Conservation (phyloP, 2,329 filamentous ascomycete genomes). For the Cercospora sp. region DNA sequence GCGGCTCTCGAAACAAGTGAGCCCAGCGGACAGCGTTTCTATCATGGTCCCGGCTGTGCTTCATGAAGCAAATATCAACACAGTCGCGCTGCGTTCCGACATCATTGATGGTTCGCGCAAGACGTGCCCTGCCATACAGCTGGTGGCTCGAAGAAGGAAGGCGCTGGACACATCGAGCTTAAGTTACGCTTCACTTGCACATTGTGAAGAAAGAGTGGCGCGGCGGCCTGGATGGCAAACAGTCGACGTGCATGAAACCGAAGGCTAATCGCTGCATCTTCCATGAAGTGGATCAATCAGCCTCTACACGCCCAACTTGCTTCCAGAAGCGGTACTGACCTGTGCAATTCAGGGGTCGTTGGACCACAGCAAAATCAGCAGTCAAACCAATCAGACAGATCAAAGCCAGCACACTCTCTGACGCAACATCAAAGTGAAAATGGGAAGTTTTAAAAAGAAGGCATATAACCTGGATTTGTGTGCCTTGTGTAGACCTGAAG, state of each 20-base stretch:
- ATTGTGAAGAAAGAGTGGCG: not conserved
- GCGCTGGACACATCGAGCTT: not conserved
- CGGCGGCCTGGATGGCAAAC: not conserved
- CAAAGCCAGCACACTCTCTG: not conserved
- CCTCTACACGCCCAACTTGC: not conserved
- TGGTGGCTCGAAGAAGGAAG: not conserved
- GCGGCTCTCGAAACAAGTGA: not conserved
- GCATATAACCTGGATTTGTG: conserved; percentile 23
- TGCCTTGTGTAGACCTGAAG: conserved; percentile 25
- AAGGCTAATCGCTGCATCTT: not conserved
- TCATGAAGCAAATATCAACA: not conserved
- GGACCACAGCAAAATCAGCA: not conserved
- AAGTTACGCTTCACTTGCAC: not conserved
- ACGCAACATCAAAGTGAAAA: not conserved
- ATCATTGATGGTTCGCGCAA: not conserved
- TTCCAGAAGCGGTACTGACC: not conserved
- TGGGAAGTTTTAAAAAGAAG: not conserved
- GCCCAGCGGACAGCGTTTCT: not conserved
- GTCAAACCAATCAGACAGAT: not conserved
- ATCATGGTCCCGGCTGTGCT: not conserved
- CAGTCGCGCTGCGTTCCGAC: not conserved
- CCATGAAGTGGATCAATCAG: not conserved
- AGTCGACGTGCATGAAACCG: not conserved
- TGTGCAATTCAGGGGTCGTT: not conserved
- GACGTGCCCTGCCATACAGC: not conserved